phyloP scores from a whole-genome alignment of 2,329 filamentous ascomycete species.

The Chaetomium strumarium region DNA sequence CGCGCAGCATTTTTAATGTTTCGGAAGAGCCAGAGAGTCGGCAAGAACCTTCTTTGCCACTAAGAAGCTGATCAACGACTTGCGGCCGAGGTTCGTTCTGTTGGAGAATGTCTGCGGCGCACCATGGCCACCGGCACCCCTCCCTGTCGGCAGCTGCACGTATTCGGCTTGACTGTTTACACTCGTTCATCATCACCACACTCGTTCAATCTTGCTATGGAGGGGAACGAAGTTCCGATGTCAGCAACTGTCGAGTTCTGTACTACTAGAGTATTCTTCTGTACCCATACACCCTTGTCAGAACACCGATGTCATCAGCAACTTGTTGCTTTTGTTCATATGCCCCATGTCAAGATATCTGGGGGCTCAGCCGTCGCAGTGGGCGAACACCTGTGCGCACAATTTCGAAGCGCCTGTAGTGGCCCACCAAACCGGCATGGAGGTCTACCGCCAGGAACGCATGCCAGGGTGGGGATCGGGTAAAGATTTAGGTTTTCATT shows the following conservation, averaged over 20 bases:
- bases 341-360: slow-evolving; percentile 25
- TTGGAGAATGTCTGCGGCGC: slow-evolving; percentile 64
- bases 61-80: slow-evolving; percentile 31
- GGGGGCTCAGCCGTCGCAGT: slow-evolving; percentile 37
- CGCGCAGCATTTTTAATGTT: too few species aligned
- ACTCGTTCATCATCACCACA: too few species aligned
- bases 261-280: too few species aligned
- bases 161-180: too few species aligned
- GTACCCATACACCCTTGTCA: too few species aligned
- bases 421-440: slow-evolving; percentile 28
- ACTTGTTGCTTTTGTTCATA: slow-evolving; percentile 16
- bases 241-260: too few species aligned
- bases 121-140: too few species aligned
- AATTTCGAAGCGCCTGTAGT: slow-evolving; percentile 37
- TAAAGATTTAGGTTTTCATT: too few species aligned
- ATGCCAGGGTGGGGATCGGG: slow-evolving; percentile 26
- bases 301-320: too few species aligned
- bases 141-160: too few species aligned
- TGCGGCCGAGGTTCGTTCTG: slow-evolving; percentile 56
- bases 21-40: slow-evolving; percentile 6
- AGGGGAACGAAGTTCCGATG: too few species aligned
- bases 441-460: slow-evolving; percentile 42
- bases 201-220: too few species aligned
- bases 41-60: slow-evolving; percentile 25
- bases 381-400: slow-evolving; percentile 41